Conservation (phyloP, 179 eudicot genomes). For the Actinidia chinensis region DNA sequence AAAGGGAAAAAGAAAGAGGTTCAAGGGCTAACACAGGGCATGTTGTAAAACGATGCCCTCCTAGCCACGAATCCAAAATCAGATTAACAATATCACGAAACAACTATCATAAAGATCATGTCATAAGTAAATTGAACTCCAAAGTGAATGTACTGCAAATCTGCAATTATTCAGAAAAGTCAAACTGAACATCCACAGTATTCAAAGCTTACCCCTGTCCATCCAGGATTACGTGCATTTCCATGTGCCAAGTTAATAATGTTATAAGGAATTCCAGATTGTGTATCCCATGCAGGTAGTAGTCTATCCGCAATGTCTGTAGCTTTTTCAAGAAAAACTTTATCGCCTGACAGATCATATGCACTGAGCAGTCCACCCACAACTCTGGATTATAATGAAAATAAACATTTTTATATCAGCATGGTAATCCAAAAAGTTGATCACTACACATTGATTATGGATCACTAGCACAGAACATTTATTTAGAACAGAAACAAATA, state of each 20-base stretch:
- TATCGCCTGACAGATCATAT: constrained; percentile 93
- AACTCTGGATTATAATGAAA: constrained; percentile 56
- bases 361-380: constrained; percentile 99
- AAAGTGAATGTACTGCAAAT: background rate
- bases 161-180: background rate
- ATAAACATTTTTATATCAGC: constrained; percentile 1
- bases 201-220: constrained; percentile 85
- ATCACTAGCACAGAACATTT: background rate
- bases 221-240: constrained; percentile 88
- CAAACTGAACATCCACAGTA: background rate
- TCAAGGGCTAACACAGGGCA: too few species aligned
- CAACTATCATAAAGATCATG: background rate
- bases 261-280: constrained; percentile 90
- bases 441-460: background rate
- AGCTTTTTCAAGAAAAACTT: constrained; percentile 91
- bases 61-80: background rate
- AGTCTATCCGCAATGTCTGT: constrained; percentile 93
- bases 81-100: background rate
- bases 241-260: constrained; percentile 85
- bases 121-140: background rate
- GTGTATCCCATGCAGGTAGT: constrained; percentile 96
- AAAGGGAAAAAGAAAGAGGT: too few species aligned
- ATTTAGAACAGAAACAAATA: background rate
- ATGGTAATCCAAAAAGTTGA: background rate
- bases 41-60: background rate